A percentile compares a stretch with the other conserved stretches of the same genome.
Evolutionary conservation across 148 eudicot genomes (phyloP).

Genomic region (Spergularia marina): DNA sequence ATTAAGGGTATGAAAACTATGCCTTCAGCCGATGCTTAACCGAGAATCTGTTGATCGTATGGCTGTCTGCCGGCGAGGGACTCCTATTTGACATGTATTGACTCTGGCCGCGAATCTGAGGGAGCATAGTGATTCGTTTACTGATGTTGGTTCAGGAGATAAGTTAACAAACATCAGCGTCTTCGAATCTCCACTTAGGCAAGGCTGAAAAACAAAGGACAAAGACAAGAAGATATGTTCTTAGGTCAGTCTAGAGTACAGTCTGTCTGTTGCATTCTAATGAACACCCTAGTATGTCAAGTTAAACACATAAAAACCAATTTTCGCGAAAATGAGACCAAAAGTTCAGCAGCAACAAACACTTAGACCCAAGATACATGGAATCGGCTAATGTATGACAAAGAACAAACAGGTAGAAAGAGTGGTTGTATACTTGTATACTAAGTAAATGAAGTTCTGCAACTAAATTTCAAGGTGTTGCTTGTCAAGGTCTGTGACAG

Average conservation of each 20-base stretch:
- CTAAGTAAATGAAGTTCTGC: neutral
- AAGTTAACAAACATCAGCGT: slow-evolving; percentile 76
- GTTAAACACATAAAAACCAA: no score
- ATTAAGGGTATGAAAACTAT: no score
- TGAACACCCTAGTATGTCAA: no score
- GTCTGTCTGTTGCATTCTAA: no score
- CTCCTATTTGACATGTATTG: slow-evolving; percentile 70
- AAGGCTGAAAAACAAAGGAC: slow-evolving; percentile 44
- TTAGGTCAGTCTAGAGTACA: neutral
- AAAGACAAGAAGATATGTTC: neutral
- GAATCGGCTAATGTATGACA: neutral
- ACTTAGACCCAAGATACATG: neutral
- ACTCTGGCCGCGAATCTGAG: slow-evolving; percentile 74
- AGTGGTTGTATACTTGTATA: no score
- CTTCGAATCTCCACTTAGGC: slow-evolving; percentile 77
- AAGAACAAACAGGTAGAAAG: no score
- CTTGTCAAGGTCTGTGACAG: neutral
- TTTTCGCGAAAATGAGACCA: neutral
- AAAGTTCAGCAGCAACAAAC: neutral
- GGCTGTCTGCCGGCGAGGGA: slow-evolving; percentile 67
- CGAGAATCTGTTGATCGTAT: slow-evolving; percentile 54
- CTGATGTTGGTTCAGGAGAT: slow-evolving; percentile 65
- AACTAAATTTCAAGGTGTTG: neutral
- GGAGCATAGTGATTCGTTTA: slow-evolving; percentile 62
- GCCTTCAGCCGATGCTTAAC: slow-evolving; percentile 50